Evolutionary conservation across 2,329 filamentous ascomycete species (phyloP), one percentile per base, ranked within the genome.

Genomic region (Lizonia empirigonia): DNA sequence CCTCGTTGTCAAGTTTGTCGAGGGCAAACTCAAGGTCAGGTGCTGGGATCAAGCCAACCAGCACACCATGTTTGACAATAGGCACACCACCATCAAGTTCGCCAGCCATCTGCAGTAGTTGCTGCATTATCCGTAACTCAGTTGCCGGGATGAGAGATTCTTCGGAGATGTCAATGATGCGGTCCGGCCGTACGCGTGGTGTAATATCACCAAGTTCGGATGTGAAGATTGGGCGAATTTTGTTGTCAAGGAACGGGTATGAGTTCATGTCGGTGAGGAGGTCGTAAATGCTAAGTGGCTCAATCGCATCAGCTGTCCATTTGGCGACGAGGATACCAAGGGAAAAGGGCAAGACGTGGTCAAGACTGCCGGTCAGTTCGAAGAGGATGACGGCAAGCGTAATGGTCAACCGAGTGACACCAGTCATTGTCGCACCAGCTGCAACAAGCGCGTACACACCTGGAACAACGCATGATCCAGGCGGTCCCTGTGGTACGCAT

Each of bases 211-310:
- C 89, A 0, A 99, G 81, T 46, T 95, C 89, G 0, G 89, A 87
- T 0, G 92, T 96, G 71, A 97, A 96, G 15, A 95, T 81, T 1
- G 93, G 92, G 61, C 95, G 91, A 55, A 92, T 85, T 72, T 97
- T 97, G 76, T 95, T 96, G 74, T 96, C 91, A n/a, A 99, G 82
- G 77, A 95, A 97, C 0, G 94, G 94, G 60, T 97, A 99, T 2
- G 90, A 89, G 73, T 99, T 97, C 88, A 99, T 93, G 69, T 94
- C 91, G 0, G 92, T 97, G 15, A 97, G 80, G 9, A 97, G 83
- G 69, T 97, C 94, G 70, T 97, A 97, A 56, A 99, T 97, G 72
- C 91, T 96, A 44, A 91, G 82, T 13, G 93, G 94, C 73, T 99
- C 94, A 42, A 99, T 84, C 3, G 91, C 92, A 74, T 97, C 94